A percentile compares a stretch with the other conserved stretches of the same genome.
Conservation (phyloP, 805 yeast genomes). For the Ogataea populi-albae region DNA sequence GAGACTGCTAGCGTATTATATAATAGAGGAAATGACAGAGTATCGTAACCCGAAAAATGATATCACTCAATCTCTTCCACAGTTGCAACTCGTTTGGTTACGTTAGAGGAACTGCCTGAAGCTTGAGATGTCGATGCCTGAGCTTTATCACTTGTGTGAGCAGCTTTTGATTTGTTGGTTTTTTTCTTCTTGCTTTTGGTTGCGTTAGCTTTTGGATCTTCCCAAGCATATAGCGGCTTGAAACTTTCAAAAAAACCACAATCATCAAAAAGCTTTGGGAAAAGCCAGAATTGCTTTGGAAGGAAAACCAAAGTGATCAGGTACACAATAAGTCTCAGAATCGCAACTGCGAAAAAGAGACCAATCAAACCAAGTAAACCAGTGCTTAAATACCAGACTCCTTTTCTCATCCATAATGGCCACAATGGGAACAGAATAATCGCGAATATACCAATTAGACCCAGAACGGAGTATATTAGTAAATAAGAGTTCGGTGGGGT, state of each 20-base stretch:
- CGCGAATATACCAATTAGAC: constrained; percentile 60
- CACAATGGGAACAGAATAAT: constrained; percentile 86
- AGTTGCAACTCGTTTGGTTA: constrained; percentile 25
- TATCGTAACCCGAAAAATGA: too few species aligned
- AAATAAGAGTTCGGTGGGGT: constrained; percentile 68
- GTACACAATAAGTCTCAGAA: constrained; percentile 73
- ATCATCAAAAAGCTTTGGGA: constrained; percentile 94
- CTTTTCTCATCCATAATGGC: constrained; percentile 86
- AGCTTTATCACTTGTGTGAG: background rate
- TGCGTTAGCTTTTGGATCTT: constrained; percentile 31
- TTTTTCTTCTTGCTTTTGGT: constrained; percentile 11
- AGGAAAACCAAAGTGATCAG: constrained; percentile 53
- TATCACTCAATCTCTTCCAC: constrained; percentile 23
- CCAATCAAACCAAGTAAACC: constrained; percentile 70
- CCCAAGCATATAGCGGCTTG: constrained; percentile 85
- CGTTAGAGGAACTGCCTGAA: constrained; percentile 9
- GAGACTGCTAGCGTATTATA: too few species aligned
- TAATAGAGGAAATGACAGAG: constrained; percentile 6
- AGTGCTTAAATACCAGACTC: constrained; percentile 88
- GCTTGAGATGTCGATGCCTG: constrained; percentile 11
- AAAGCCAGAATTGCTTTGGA: constrained; percentile 87
- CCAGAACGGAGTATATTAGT: constrained; percentile 58
- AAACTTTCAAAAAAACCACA: constrained; percentile 93
- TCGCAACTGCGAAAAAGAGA: constrained; percentile 71
- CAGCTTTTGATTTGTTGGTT: background rate